Conservation (phyloP, 192 early-diverging fungal genomes). For the Rhizophagus sp. region DNA sequence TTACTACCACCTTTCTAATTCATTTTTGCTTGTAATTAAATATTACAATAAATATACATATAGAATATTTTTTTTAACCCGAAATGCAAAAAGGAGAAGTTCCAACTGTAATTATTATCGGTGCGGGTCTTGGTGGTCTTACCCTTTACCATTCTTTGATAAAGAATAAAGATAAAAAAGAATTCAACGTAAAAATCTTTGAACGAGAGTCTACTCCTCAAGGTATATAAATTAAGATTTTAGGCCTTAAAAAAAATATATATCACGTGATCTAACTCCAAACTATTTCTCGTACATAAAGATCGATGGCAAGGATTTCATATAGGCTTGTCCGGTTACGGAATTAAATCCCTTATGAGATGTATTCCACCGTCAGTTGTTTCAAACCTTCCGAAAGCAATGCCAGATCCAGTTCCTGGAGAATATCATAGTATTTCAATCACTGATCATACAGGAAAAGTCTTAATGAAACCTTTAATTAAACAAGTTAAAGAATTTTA, state of each 20-base stretch:
- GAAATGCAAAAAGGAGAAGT: neutral
- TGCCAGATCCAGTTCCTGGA: neutral
- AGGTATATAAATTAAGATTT: neutral
- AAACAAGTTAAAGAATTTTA: neutral
- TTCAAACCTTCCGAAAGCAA: neutral
- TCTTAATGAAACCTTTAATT: neutral
- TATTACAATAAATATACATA: too few species aligned
- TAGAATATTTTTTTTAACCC: too few species aligned
- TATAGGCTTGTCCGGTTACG: neutral
- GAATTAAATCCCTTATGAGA: neutral
- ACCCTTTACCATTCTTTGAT: neutral
- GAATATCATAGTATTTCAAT: neutral
- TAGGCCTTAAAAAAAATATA: neutral
- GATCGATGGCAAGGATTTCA: slow-evolving; percentile 20
- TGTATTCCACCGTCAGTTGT: neutral
- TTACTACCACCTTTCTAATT: too few species aligned
- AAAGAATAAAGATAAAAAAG: neutral
- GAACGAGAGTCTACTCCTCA: neutral
- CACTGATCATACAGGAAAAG: slow-evolving; percentile 1
- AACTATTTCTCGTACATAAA: neutral
- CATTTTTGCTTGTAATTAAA: too few species aligned
- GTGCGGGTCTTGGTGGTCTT: slow-evolving; percentile 9
- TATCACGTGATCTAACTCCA: neutral
- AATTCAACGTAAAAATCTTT: slow-evolving; percentile 14
- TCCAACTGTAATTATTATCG: neutral